Evolutionary conservation across 2,329 filamentous ascomycete species (phyloP).

Genomic region (Penicillium sp.): DNA sequence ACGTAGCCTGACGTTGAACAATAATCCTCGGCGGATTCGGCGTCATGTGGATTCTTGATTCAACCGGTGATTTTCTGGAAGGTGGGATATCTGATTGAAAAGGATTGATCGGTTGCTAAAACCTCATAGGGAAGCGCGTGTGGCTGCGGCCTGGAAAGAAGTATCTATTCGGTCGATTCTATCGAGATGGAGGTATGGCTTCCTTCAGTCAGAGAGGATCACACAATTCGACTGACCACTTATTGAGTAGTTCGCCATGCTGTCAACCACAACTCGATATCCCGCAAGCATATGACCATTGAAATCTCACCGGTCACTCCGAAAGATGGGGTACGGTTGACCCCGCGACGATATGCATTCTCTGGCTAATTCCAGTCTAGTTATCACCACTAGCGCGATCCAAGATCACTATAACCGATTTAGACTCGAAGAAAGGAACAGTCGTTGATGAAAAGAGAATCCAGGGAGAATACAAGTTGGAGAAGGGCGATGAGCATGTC

Average conservation of each 20-base stretch:
- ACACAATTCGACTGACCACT: neutral
- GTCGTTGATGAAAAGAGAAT: constrained; percentile 70
- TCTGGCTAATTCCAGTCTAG: constrained; percentile 37
- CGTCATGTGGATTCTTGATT: constrained; percentile 64
- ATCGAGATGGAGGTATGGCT: constrained; percentile 55
- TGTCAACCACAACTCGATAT: constrained; percentile 79
- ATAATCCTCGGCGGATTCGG: constrained; percentile 9
- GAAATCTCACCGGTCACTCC: constrained; percentile 63
- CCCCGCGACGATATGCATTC: neutral
- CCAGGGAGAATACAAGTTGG: constrained; percentile 60
- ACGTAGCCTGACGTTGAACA: neutral
- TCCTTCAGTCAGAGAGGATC: neutral
- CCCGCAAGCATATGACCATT: constrained; percentile 81
- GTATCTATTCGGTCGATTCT: constrained; percentile 81
- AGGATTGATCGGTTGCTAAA: constrained; percentile 7
- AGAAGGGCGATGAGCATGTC: constrained; percentile 53
- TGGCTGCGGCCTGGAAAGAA: constrained; percentile 85
- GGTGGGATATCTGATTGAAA: constrained; percentile 43
- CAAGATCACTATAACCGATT: constrained; percentile 69
- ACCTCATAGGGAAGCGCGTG: constrained; percentile 60
- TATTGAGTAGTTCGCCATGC: constrained; percentile 58
- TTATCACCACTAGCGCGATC: constrained; percentile 64
- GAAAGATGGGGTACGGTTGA: constrained; percentile 61
- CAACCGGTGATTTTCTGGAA: constrained; percentile 47
- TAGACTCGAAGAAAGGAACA: constrained; percentile 82